Evolutionary conservation across 768 basidiomycete species (phyloP), one percentile per base, ranked within the genome.

Genomic region (Russula emetica): DNA sequence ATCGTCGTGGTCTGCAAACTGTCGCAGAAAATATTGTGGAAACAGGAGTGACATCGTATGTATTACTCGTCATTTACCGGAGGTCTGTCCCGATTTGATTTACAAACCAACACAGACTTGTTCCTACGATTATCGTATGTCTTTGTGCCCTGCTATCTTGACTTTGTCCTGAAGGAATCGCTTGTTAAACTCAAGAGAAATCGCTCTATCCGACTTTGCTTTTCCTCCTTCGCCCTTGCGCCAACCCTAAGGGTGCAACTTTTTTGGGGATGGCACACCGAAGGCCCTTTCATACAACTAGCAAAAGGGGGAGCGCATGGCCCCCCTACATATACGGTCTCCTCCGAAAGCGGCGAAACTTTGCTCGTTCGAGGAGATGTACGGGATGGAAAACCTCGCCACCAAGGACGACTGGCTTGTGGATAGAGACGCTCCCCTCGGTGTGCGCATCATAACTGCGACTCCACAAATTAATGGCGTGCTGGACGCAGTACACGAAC

Each of bases 381-480:
- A 94, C 72, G 85, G 90, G 58, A 70, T 77, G 3, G 78, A 82
- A 62, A 90, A 88, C 67, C 77, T 92, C 36, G 79, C 74, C 5
- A 82, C 84, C 32, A 75, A 76, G 5, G 85, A 88, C 70, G 87
- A 86, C 67, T 92, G 89, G 89, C 73, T 82, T 38, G 84, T 84
- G 81, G 72, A 74, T 3, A 72, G 72, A 13, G 78, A 62, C 20
- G 69, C 75, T 36, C 62, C 68, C 16, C 75, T 80, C 42, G 87
- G 86, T 28, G 85, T 90, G 61, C 85, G 91, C 63, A 82, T 94
- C 47, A 83, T 96, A 65, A 96, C 94, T 11, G 85, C 85, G 32
- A 93, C 94, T 0, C 94, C 94, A 3, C 94, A 96, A 73, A 80
- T 94, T 34, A 80, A 84, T 24, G 94, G 94, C 9, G 91, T 94